Percentiles rank a stretch among this genome's conserved stretches.
Conservation (phyloP, 2,329 filamentous ascomycete genomes). For the Penicillium occitanis region DNA sequence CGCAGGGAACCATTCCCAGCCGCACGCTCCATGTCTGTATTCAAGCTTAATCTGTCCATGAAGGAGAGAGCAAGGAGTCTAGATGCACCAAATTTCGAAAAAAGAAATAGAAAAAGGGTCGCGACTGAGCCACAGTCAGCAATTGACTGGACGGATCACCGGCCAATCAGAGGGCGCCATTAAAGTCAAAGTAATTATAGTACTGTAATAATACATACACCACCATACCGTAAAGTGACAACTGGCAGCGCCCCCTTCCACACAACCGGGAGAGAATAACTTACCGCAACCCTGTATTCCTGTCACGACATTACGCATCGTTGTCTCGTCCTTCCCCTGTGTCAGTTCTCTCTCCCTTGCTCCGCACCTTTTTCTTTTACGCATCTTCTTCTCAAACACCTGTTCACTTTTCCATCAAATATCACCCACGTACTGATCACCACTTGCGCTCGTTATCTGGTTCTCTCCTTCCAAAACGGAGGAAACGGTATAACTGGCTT, state of each 20-base stretch:
- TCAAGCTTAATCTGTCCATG: background rate
- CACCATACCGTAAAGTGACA: background rate
- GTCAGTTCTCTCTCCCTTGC: slow-evolving; percentile 13
- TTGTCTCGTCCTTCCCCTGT: slow-evolving; percentile 15
- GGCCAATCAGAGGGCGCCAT: background rate
- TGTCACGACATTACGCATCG: slow-evolving; percentile 6
- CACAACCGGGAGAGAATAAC: background rate
- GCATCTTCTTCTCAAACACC: slow-evolving; percentile 2
- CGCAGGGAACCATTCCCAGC: background rate
- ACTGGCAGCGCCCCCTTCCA: background rate
- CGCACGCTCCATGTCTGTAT: background rate
- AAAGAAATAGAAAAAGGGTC: background rate
- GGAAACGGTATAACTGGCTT: slow-evolving; percentile 7
- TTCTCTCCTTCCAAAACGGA: slow-evolving; percentile 10
- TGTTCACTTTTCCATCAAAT: slow-evolving; percentile 1
- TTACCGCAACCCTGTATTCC: slow-evolving; percentile 2
- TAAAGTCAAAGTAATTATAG: slow-evolving; percentile 7
- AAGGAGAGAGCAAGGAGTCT: background rate
- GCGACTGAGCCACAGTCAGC: slow-evolving; percentile 14
- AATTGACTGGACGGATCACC: background rate
- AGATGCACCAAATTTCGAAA: background rate
- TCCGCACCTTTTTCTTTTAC: slow-evolving; percentile 5
- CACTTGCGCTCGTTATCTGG: background rate
- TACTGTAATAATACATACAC: background rate
- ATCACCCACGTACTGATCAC: background rate